These are phyloP conservation scores for Salix arbutifolia DNA, from an alignment of 345 rosid species.

Conservation along the genomic window DNA sequence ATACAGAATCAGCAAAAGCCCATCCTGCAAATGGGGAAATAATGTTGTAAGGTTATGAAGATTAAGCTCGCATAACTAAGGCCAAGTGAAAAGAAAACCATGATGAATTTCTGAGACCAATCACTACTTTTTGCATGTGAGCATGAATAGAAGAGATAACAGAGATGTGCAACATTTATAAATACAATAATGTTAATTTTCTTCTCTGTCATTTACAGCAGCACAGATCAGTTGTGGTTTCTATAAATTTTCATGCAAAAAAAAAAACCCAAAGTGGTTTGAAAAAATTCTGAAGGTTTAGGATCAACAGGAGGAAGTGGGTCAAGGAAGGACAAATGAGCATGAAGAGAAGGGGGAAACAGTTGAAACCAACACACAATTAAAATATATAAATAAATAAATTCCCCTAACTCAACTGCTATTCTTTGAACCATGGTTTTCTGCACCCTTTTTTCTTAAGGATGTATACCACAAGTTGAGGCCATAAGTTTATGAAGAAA, in stretches of 20 bases:
- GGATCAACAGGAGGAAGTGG: neutral
- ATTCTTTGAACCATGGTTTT: too few relatives aligned
- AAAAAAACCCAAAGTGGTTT: neutral
- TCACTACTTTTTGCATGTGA: neutral
- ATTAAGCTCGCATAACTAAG: neutral
- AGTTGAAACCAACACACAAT: neutral
- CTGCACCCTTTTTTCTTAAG: neutral
- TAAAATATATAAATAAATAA: too few relatives aligned
- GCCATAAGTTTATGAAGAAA: neutral
- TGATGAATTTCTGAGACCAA: neutral
- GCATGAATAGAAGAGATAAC: neutral
- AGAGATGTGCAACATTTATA: neutral
- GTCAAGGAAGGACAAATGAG: neutral
- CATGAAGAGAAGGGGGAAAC: neutral
- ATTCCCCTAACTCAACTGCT: too few relatives aligned
- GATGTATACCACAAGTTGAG: neutral
- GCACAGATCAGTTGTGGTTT: neutral
- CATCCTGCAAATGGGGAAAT: constrained; percentile 53
- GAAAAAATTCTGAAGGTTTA: neutral
- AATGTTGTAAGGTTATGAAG: neutral
- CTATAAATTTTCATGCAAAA: too few relatives aligned
- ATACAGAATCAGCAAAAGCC: constrained; percentile 96
- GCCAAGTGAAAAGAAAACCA: neutral
- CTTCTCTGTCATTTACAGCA: neutral
- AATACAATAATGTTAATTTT: neutral